Conservation (phyloP, 176 grass and related monocot genomes). For the Puccinellia tenuiflora region DNA sequence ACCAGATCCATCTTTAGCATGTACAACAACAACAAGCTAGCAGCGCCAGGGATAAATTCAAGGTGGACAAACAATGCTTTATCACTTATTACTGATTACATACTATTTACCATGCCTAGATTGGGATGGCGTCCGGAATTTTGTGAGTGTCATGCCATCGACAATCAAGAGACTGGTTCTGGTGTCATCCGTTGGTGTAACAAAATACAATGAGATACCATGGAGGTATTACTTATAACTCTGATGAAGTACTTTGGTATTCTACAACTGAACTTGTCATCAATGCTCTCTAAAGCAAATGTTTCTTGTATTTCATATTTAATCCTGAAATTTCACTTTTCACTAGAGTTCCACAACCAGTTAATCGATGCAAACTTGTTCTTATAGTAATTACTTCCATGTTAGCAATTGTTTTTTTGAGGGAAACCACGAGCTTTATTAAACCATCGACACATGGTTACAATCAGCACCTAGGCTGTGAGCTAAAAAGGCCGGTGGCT, state of each 20-base stretch:
- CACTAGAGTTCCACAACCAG: background rate
- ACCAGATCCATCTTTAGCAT: background rate
- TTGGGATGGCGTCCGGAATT: slow-evolving; percentile 85
- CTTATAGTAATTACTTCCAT: background rate
- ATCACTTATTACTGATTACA: slow-evolving; percentile 6
- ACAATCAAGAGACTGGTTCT: slow-evolving; percentile 68
- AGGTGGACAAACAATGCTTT: background rate
- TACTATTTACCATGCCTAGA: slow-evolving; percentile 45
- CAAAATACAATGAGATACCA: slow-evolving; percentile 89
- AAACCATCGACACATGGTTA: too few relatives aligned
- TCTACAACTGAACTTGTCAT: background rate
- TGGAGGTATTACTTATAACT: slow-evolving; percentile 64
- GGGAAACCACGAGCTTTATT: too few relatives aligned
- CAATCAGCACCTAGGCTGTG: too few relatives aligned
- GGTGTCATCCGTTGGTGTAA: slow-evolving; percentile 89
- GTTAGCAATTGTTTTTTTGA: too few relatives aligned
- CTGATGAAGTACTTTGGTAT: background rate
- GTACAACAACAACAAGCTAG: background rate
- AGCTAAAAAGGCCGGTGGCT: too few relatives aligned
- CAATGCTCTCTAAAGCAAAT: background rate
- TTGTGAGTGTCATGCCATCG: slow-evolving; percentile 49
- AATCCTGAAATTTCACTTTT: background rate
- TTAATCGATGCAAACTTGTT: background rate
- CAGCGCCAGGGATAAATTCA: background rate
- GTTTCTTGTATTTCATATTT: background rate